Evolutionary conservation across 352 stramenopile species (phyloP).

Genomic region (Pythium phragmiticola): DNA sequence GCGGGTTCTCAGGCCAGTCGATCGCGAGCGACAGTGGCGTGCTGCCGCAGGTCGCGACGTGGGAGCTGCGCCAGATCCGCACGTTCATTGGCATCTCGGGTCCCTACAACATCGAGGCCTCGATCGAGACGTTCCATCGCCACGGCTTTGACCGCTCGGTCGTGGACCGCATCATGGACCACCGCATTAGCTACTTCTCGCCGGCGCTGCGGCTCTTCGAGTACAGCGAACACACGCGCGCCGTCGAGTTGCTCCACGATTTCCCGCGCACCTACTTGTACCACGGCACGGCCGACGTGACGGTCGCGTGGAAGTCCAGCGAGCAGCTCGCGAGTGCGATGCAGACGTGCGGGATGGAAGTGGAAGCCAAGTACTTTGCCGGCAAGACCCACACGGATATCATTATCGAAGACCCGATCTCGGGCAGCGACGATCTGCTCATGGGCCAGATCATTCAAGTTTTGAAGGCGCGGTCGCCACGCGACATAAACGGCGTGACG

Average conservation of each 20-base stretch:
- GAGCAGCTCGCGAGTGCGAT: constrained; percentile 55
- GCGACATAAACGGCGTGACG: constrained; percentile 35
- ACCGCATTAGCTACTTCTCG: constrained; percentile 58
- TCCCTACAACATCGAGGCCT: constrained; percentile 84
- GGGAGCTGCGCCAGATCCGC: constrained; percentile 59
- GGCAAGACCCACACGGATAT: constrained; percentile 91
- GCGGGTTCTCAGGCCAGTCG: constrained; percentile 28
- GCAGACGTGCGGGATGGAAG: constrained; percentile 37
- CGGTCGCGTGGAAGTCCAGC: constrained; percentile 54
- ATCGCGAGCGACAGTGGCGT: constrained; percentile 35
- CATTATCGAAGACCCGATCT: constrained; percentile 88
- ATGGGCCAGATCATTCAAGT: constrained; percentile 53
- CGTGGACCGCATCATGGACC: constrained; percentile 83
- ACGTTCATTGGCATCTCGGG: constrained; percentile 88
- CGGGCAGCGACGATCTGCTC: constrained; percentile 56
- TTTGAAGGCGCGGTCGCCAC: constrained; percentile 40
- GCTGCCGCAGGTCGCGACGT: constrained; percentile 45
- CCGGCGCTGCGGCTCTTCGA: constrained; percentile 44
- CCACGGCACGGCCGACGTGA: constrained; percentile 67
- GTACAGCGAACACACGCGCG: constrained; percentile 32
- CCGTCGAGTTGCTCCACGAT: constrained; percentile 30
- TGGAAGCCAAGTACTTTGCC: constrained; percentile 70
- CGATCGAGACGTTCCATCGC: constrained; percentile 73
- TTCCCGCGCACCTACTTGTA: constrained; percentile 63
- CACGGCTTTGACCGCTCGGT: constrained; percentile 80